Evolutionary conservation across 148 eudicot species (phyloP).

Genomic region (Camellia granthamiana): DNA sequence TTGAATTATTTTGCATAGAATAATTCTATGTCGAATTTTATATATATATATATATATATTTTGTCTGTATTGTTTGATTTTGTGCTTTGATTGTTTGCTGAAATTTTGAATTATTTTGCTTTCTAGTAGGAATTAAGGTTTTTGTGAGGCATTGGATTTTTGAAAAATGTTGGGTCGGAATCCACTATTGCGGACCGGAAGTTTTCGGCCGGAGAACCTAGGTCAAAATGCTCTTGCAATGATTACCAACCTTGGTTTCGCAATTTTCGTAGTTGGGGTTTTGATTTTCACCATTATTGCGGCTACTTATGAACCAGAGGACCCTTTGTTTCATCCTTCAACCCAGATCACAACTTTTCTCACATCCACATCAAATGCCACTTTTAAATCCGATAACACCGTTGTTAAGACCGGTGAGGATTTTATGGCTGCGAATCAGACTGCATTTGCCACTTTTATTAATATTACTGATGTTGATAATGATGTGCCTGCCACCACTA

Average conservation of each 20-base stretch:
- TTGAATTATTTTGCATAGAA: too few relatives aligned
- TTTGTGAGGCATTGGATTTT: not conserved
- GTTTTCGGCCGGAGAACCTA: slow-evolving; percentile 68
- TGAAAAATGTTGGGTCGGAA: slow-evolving; percentile 60
- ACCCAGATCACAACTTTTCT: slow-evolving; percentile 74
- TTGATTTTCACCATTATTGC: slow-evolving; percentile 80
- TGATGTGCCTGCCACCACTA: slow-evolving; percentile 20
- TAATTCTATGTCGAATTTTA: not conserved
- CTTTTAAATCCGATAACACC: slow-evolving; percentile 59
- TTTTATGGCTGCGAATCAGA: slow-evolving; percentile 68
- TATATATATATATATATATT: not conserved
- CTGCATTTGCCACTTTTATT: slow-evolving; percentile 56
- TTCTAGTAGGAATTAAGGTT: not conserved
- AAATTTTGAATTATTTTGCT: not conserved
- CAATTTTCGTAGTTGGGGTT: slow-evolving; percentile 68
- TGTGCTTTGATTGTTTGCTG: not conserved
- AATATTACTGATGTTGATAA: slow-evolving; percentile 62
- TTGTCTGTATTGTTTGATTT: not conserved
- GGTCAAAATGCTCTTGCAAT: slow-evolving; percentile 72
- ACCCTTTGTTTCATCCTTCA: slow-evolving; percentile 76
- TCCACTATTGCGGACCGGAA: slow-evolving; percentile 39
- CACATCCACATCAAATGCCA: slow-evolving; percentile 64
- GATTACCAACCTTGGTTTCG: slow-evolving; percentile 78
- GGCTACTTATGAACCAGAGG: slow-evolving; percentile 80
- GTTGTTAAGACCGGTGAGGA: slow-evolving; percentile 91